Percentiles rank a stretch among this genome's conserved stretches.
phyloP scores from a whole-genome alignment of 805 yeast species.

The Metschnikowia cubensis region DNA sequence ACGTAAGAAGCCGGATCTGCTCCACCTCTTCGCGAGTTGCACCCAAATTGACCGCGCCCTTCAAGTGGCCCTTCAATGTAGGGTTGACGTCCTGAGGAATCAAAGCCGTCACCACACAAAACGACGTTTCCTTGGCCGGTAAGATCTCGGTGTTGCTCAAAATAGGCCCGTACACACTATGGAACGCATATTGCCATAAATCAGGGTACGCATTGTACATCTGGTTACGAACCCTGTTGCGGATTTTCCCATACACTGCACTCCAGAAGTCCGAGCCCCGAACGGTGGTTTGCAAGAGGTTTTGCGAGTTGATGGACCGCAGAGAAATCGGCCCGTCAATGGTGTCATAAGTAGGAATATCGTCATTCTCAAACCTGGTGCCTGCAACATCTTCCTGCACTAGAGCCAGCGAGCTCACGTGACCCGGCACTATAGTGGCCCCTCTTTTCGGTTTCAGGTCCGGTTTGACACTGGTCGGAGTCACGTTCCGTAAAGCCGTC shows the following conservation, averaged over 20 bases:
- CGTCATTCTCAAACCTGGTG: slow-evolving; percentile 28
- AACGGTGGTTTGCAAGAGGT: slow-evolving; percentile 25
- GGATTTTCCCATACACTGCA: slow-evolving; percentile 69
- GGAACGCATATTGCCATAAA: slow-evolving; percentile 67
- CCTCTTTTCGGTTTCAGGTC: slow-evolving; percentile 25
- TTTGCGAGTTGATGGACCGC: slow-evolving; percentile 27
- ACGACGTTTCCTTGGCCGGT: slow-evolving; percentile 64
- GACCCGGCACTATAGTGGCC: slow-evolving; percentile 28
- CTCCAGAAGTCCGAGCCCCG: slow-evolving; percentile 71
- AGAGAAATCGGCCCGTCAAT: slow-evolving; percentile 40
- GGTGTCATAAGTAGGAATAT: slow-evolving; percentile 25
- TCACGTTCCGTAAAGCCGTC: slow-evolving; percentile 55
- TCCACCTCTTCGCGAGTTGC: slow-evolving; percentile 60
- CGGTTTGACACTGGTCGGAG: slow-evolving; percentile 46
- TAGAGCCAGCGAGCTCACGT: slow-evolving; percentile 33
- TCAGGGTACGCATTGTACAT: slow-evolving; percentile 79
- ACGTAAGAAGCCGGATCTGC: slow-evolving; percentile 57
- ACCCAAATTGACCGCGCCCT: slow-evolving; percentile 81
- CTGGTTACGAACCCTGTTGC: slow-evolving; percentile 62
- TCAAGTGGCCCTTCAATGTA: slow-evolving; percentile 84
- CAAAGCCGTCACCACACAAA: slow-evolving; percentile 72
- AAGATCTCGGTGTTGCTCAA: slow-evolving; percentile 65
- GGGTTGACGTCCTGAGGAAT: slow-evolving; percentile 94
- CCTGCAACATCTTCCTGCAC: slow-evolving; percentile 39
- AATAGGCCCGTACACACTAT: slow-evolving; percentile 74